phyloP scores from a whole-genome alignment of 2,329 filamentous ascomycete genomes.

The Raffaelea ambrosiae region DNA sequence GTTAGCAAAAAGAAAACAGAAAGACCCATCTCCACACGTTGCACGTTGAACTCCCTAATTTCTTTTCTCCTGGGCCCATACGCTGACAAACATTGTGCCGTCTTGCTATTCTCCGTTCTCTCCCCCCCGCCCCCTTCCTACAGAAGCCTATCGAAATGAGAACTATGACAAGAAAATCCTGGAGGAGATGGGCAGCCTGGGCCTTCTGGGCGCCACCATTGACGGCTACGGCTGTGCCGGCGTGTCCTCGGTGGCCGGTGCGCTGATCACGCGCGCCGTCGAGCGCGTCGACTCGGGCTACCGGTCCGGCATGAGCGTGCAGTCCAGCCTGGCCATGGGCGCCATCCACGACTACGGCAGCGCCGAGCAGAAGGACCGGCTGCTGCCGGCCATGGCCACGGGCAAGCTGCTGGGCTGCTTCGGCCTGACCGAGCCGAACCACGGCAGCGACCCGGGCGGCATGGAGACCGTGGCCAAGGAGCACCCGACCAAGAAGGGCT shows the following conservation, averaged over 20 bases:
- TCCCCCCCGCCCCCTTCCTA: too few species aligned
- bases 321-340: conserved; percentile 79
- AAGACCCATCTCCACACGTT: too few species aligned
- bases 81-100: too few species aligned
- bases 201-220: conserved; percentile 72
- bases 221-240: conserved; percentile 78
- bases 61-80: too few species aligned
- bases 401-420: conserved; percentile 73
- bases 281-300: conserved; percentile 84
- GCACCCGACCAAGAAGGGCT: conserved; percentile 70
- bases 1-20: too few species aligned
- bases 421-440: conserved; percentile 79
- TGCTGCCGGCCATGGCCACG: conserved; percentile 66
- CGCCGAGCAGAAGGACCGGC: conserved; percentile 71
- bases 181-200: conserved; percentile 78
- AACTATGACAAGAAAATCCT: conserved; percentile 73
- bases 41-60: too few species aligned
- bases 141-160: conserved; percentile 58
- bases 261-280: conserved; percentile 76
- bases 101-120: too few species aligned
- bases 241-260: conserved; percentile 70
- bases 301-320: conserved; percentile 79
- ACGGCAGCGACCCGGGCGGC: conserved; percentile 76
- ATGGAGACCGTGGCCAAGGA: conserved; percentile 75
- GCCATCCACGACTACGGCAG: conserved; percentile 77